These are phyloP conservation scores for Penicillium daleae DNA, from an alignment of 495 filamentous ascomycete genomes.

Conservation along the genomic window DNA sequence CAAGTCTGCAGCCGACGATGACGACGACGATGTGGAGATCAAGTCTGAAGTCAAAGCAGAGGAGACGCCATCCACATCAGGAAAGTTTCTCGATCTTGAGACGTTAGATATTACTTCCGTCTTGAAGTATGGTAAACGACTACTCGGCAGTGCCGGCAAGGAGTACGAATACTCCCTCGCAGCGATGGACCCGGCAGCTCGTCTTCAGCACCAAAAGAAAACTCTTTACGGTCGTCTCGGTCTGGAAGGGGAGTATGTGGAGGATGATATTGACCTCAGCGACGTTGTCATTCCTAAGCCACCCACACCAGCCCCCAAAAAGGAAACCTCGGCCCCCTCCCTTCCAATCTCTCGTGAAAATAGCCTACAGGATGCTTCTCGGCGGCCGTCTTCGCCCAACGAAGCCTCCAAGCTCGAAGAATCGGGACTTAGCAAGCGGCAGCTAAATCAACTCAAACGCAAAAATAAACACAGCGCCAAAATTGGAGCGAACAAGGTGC, in stretches of 20 bases:
- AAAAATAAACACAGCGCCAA: slow-evolving; percentile 85
- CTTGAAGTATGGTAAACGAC: slow-evolving; percentile 75
- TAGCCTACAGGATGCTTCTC: slow-evolving; percentile 45
- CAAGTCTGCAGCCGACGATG: slow-evolving; percentile 58
- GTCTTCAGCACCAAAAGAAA: slow-evolving; percentile 86
- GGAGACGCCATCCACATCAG: slow-evolving; percentile 18
- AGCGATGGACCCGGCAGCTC: slow-evolving; percentile 74
- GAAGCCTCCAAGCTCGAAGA: slow-evolving; percentile 63
- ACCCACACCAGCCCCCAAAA: slow-evolving; percentile 48
- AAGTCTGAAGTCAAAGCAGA: slow-evolving; percentile 50
- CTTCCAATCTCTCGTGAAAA: slow-evolving; percentile 44
- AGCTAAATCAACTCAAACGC: slow-evolving; percentile 91
- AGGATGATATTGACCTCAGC: slow-evolving; percentile 73
- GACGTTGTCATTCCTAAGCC: slow-evolving; percentile 56
- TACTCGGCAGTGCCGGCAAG: slow-evolving; percentile 80
- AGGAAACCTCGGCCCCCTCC: slow-evolving; percentile 41
- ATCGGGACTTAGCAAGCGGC: slow-evolving; percentile 78
- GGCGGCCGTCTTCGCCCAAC: slow-evolving; percentile 53
- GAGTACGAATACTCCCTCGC: slow-evolving; percentile 84
- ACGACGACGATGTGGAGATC: slow-evolving; percentile 47
- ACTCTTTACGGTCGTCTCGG: slow-evolving; percentile 82
- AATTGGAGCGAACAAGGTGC: slow-evolving; percentile 83
- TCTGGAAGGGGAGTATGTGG: slow-evolving; percentile 80
- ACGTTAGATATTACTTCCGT: slow-evolving; percentile 78
- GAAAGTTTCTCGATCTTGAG: slow-evolving; percentile 70